These are phyloP conservation scores for Daedalea quercina DNA, from an alignment of 768 basidiomycete species.

Conservation along the genomic window DNA sequence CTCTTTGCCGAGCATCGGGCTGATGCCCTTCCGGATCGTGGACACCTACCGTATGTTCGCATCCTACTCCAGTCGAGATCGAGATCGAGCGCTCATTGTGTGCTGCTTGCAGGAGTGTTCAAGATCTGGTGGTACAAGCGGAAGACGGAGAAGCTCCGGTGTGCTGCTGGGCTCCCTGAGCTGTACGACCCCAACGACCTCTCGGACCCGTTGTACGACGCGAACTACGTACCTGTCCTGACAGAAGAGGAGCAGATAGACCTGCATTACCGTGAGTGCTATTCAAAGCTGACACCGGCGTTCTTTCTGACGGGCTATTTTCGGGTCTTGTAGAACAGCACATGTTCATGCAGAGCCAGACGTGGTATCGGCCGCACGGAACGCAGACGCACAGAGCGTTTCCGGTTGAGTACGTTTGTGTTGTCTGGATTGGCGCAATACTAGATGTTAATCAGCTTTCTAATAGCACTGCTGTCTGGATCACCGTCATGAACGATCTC, in stretches of 20 bases:
- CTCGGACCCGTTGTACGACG: conserved; percentile 70
- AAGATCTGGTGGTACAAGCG: conserved; percentile 74
- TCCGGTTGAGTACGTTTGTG: conserved; percentile 48
- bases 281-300: neutral
- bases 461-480: conserved; percentile 59
- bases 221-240: conserved; percentile 65
- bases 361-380: conserved; percentile 84
- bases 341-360: conserved; percentile 64
- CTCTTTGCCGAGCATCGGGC: conserved; percentile 71
- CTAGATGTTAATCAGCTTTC: neutral
- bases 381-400: conserved; percentile 79
- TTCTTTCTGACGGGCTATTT: neutral
- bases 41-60: conserved; percentile 61
- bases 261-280: conserved; percentile 53
- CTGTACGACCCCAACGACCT: conserved; percentile 73
- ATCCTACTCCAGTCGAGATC: neutral
- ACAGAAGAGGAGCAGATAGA: conserved; percentile 58
- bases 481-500: conserved; percentile 65
- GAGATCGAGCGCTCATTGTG: neutral
- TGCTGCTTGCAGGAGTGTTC: conserved; percentile 43
- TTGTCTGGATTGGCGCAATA: neutral
- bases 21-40: conserved; percentile 68
- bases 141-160: conserved; percentile 49
- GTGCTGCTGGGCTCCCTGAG: conserved; percentile 56
- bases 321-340: conserved; percentile 45